Base-by-base conservation (phyloP, 2,329 filamentous ascomycete species). In the Escovopsis sp. region DNA sequence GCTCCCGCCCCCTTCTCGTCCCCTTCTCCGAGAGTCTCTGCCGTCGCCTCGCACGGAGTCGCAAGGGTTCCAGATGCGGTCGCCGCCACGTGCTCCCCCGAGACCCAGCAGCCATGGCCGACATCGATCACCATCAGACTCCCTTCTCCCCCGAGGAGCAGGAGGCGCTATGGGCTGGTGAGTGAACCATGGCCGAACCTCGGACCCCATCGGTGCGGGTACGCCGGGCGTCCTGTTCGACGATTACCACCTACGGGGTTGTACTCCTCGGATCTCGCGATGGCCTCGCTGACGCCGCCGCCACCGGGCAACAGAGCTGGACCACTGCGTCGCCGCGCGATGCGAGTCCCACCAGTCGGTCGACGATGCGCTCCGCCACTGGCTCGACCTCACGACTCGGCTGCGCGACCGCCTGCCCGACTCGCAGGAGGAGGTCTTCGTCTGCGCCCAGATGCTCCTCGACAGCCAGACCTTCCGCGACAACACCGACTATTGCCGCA, bases 101-200 rank as follows among this genome's bases (percentile, higher is more conserved):
- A 39, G 38, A 43, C 48, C 45, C 43, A 47, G 49, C 46, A 50
- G 64, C 47, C 50, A 72, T 72, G 68, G 61, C 63, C 48, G 62
- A 81, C 62, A 72, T 74, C 60, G 79, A 86, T 39, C 51, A 50
- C 60, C 79, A 86, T 39, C 51, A 50, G 39, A 39, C 71, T 51
- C 70, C 68, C 48, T 70, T 73, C 57, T 69, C 66, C 52, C 68
- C 83, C 57, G 79, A 87, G 59, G 78, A 75, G 57, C 83, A 85
- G 62, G 72, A 85, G 57, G 78, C 87, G 60, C 86, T 94, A 63
- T 94, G 86, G 88, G 69, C 77, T 60, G 82, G 87, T 93, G 46
- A 13, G 12, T 21, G 15, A 13, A 12, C n/a, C n/a, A n/a, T n/a
- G n/a, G n/a, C n/a, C n/a, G n/a, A n/a, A n/a, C n/a, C n/a, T n/a